Evolutionary conservation across 208 protist genomes (phyloP), one percentile per base, ranked within the genome.

Genomic region (Endotrypanum monterogeii): DNA sequence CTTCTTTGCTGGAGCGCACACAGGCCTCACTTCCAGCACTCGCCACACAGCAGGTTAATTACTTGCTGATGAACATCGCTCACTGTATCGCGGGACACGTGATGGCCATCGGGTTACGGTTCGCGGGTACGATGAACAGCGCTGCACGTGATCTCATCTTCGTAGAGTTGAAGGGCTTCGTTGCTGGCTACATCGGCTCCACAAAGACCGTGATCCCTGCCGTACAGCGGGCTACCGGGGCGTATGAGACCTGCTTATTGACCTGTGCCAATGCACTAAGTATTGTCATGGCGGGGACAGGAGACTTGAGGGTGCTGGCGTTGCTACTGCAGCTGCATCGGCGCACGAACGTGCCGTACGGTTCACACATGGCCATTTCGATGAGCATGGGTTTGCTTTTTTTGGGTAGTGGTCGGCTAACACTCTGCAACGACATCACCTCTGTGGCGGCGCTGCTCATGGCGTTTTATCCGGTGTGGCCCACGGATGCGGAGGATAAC

Each of bases 301-400:
- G 98, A 14, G 86, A 99, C 78, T 63, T 95, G 14, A 72, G 89
- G 39, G 79, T 85, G 1, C 83, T 99, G 5, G 66, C 74, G 23
- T 58, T 94, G 3, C 72, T 99, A 32, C 87, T 91, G 54, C 83
- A 79, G 25, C 67, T 98, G 11, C 82, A 96, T 67, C 76, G 74
- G 5, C 84, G 83, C 54, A 73, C 81, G 7, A 83, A 93, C 37
- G 80, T 91, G 4, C 68, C 79, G 7, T 99, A 98, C 84, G 98
- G 98, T 32, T 82, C 86, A 37, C 95, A 99, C 82, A 98, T 99
- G 97, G 90, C 97, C 7, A 69, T 98, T 11, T 86, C 87, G 46
- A 99, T 99, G 94, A 87, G 95, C 11, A 89, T 98, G 51, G 98
- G 98, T 14, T 74, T 99, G 30, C 77, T 99, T 1, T 99, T 99